Base-by-base conservation (phyloP, 2,329 filamentous ascomycete genomes). In the Plenodomus tracheiphilus region DNA sequence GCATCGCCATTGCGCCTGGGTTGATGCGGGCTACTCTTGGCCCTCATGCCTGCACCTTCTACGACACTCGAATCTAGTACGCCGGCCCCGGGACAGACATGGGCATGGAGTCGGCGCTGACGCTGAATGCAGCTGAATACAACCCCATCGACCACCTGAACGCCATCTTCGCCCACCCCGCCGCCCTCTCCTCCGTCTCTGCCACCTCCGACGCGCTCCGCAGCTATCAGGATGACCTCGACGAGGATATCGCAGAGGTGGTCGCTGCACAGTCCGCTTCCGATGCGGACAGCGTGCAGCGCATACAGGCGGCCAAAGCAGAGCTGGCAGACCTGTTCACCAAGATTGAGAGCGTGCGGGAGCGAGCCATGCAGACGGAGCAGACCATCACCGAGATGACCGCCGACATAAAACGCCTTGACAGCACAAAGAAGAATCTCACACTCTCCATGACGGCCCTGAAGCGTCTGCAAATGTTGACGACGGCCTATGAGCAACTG, bases 331-430 rank as follows among this genome's bases (percentile, higher is more conserved):
- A 88, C 61, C 85, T 99, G 34, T 97, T 99, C 79, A 85, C 86
- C 65, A 96, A 95, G 76, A 97, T 99, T 71, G 93, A 97, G 72
- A 89, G 86, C 58, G 93, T 99, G 46, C 89, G 92, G 46, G 87
- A 87, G 63, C 85, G 93, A 43, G 94, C 94, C 32, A 84, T 95
- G 62, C 86, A 92, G 78, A 97, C 94, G 17, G 94, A 99, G 74
- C 87, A 91, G 71, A 88, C 92, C 59, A 99, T 99, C 69, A 97
- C 93, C 39, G 91, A 91, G 60, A 99, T 99, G 94, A 99, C 94
- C 53, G 91, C 94, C 49, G 94, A 99, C 68, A 99, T 99, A 72
- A 99, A 99, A 78, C 86, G 93, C 59, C 81, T 99, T 57, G 94
- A 99, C 74, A 89, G 89, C 72, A 97, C 94, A 32, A 99, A 99